Conservation (phyloP, 306 rosid species). For the Prosopis cineraria region DNA sequence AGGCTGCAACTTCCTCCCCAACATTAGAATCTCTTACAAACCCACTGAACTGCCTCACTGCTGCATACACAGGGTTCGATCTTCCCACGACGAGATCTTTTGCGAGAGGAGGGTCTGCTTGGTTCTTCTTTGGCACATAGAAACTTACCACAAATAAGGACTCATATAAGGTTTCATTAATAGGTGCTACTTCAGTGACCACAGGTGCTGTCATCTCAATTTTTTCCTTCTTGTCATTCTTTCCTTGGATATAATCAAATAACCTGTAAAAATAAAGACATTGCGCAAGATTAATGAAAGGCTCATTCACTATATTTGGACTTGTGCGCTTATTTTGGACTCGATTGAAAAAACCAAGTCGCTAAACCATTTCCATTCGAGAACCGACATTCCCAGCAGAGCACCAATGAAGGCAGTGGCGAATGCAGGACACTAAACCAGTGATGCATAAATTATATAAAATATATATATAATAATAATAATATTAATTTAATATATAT, state of each 20-base stretch:
- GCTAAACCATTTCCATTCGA: no score
- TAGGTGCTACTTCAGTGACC: conserved; percentile 56
- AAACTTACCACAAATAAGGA: conserved; percentile 81
- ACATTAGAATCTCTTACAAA: conserved; percentile 54
- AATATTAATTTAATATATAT: no score
- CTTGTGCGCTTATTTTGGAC: background rate
- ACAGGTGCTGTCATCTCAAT: conserved; percentile 93
- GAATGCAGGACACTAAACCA: no score
- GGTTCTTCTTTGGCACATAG: conserved; percentile 74
- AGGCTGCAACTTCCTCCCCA: conserved; percentile 70
- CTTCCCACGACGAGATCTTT: conserved; percentile 59
- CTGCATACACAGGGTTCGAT: conserved; percentile 59
- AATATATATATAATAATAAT: no score
- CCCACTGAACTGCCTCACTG: conserved; percentile 69
- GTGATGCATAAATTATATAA: no score
- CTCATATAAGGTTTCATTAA: conserved; percentile 71
- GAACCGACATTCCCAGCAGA: no score
- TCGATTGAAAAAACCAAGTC: background rate
- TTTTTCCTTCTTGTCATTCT: conserved; percentile 59
- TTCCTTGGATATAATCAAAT: conserved; percentile 77
- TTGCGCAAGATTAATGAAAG: background rate
- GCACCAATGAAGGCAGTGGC: no score
- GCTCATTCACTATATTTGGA: background rate
- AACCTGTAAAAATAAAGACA: conserved; percentile 45
- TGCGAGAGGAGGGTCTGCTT: conserved; percentile 74